Conservation (phyloP, 179 eudicot species). For the Camellia oleifera region DNA sequence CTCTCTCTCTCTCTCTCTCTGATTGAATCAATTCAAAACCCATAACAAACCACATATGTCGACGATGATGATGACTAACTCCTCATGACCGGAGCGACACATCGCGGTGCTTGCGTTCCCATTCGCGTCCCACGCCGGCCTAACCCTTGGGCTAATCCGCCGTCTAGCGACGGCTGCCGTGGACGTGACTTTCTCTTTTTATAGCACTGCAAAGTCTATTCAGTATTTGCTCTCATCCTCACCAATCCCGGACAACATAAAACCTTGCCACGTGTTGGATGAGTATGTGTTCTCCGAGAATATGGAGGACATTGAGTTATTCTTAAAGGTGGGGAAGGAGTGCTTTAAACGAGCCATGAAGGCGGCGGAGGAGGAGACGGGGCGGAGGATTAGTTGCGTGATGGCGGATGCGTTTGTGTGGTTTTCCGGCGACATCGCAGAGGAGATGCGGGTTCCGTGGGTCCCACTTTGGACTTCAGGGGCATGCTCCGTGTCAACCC, state of each 20-base stretch:
- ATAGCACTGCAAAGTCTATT: conserved; percentile 23
- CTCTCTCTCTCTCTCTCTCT: too few relatives aligned
- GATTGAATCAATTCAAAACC: too few relatives aligned
- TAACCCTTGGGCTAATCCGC: conserved; percentile 17
- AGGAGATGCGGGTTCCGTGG: conserved; percentile 27
- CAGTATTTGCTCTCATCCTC: background rate
- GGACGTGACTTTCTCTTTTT: conserved; percentile 26
- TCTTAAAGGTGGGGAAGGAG: conserved; percentile 23
- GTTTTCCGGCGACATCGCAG: conserved; percentile 27
- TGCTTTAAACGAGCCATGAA: conserved; percentile 14
- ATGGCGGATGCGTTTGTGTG: conserved; percentile 32
- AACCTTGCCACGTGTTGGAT: conserved; percentile 19
- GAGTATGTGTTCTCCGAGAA: conserved; percentile 24
- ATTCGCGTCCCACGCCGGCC: conserved; percentile 26
- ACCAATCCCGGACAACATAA: background rate
- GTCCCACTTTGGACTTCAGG: conserved; percentile 29
- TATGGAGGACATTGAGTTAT: conserved; percentile 28
- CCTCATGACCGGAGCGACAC: conserved; percentile 7
- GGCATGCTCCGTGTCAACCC: conserved; percentile 21
- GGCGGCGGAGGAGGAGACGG: conserved; percentile 23
- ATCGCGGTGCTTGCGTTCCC: conserved; percentile 35
- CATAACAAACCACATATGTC: background rate
- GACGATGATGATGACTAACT: background rate
- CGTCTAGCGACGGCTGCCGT: conserved; percentile 26
- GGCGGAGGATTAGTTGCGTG: conserved; percentile 25